Base-by-base conservation (phyloP, 2,329 filamentous ascomycete genomes). In the Orbilia javanica region DNA sequence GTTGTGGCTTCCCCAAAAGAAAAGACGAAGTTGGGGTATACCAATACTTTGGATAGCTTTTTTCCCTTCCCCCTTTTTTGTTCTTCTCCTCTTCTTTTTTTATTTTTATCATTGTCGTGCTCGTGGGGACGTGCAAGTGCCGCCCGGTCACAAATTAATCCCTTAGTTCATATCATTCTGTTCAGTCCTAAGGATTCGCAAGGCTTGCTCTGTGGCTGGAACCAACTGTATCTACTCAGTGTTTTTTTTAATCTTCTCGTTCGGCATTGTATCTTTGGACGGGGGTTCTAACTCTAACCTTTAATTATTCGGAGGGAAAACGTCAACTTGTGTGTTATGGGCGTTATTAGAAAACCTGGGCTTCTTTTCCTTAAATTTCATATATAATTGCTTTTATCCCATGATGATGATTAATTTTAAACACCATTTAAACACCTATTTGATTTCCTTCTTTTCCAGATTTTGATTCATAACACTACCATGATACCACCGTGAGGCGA, bases 281-380 rank as follows among this genome's bases (percentile, higher is more conserved):
- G 52, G 55, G 55, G n/a, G n/a, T 25, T 60, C 18, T 60, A 31
- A 60, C 31, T 60, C 34, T 18, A 20, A 13, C 52, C 39, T 57
- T 36, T 20, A 57, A 36, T 20, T 60, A n/a, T 60, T 60, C 55
- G 55, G 55, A 60, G 36, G 57, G 48, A 50, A 60, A 66, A 15
- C 60, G 25, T 7, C 39, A 50, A 27, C 64, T 18, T 50, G 36
- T 60, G 39, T 46, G 36, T 60, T 73, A 39, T 44, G 36, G 69
- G 69, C 69, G 69, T 73, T 66, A 57, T 66, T 65, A 73, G 69
- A 66, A 66, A 46, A n/a, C 52, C 29, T 34, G 55, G 55, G 34
- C 18, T 42, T 27, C 11, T 60, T 60, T 60, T 50, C 50, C n/a
- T 15, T 4, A 39, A 39, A 39, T 39, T 44, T 22, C 22, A 27